Evolutionary conservation across 2,329 filamentous ascomycete genomes (phyloP).

Genomic region (Graphilbum sp.): DNA sequence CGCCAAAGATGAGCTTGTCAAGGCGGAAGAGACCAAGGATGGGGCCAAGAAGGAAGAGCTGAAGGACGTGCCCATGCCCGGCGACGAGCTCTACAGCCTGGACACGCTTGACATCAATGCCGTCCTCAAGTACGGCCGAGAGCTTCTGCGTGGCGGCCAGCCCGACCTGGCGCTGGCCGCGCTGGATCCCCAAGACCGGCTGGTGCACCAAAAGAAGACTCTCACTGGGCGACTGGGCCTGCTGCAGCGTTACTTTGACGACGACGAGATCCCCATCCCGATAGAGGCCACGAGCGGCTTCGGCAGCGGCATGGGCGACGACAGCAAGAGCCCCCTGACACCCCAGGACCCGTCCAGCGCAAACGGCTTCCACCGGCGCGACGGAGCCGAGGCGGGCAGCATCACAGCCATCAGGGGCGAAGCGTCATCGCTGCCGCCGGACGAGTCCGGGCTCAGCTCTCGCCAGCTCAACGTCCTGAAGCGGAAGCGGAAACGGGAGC

Average conservation of each 20-base stretch:
- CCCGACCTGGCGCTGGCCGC: constrained; percentile 73
- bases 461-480: constrained; percentile 90
- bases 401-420: constrained; percentile 14
- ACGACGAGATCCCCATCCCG: constrained; percentile 56
- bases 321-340: background rate
- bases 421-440: constrained; percentile 18
- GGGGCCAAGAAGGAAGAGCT: constrained; percentile 46
- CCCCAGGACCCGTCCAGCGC: background rate
- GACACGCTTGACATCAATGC: constrained; percentile 60
- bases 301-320: constrained; percentile 5
- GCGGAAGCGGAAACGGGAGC: constrained; percentile 79
- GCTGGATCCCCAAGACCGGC: constrained; percentile 63
- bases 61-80: constrained; percentile 25
- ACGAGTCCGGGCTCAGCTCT: constrained; percentile 63
- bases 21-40: constrained; percentile 45
- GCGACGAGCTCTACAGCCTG: constrained; percentile 53
- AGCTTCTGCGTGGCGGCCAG: constrained; percentile 69
- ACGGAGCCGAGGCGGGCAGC: background rate
- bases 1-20: constrained; percentile 19
- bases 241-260: constrained; percentile 67
- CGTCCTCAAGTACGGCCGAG: constrained; percentile 70
- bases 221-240: constrained; percentile 69
- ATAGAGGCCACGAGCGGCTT: constrained; percentile 37
- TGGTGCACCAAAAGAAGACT: constrained; percentile 82
- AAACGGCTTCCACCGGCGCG: background rate